Evolutionary conservation across 495 filamentous ascomycete genomes (phyloP), one percentile per base, ranked within the genome.

Genomic region (Penicillium soppii): DNA sequence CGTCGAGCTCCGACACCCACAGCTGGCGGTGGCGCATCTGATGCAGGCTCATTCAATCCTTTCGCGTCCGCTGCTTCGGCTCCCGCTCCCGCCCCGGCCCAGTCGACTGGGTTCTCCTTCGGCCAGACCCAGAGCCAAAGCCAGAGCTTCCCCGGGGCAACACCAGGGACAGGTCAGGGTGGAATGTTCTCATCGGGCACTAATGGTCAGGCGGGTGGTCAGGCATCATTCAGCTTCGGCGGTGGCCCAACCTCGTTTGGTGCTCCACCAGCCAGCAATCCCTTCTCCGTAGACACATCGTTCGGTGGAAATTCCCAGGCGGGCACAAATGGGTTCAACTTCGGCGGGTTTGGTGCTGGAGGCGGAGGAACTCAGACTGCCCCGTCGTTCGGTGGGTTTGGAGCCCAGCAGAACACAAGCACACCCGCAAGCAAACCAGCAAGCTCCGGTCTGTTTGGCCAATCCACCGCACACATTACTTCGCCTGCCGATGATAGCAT

Each of bases 121-220:
- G 73, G 75, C 22, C 71, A 74, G 47, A 68, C 64, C 17, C 74
- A 77, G 47, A 74, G 70, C 20, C 74, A 77, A 47, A 74, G 72
- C 20, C 71, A 76, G 45, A 76, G 71, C 42, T 77, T 77, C 30
- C 71, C 74, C n/a, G 70, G 68, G 22, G 63, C 69, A 29, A 62
- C 50, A 25, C 45, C 71, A 8, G 58, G 45, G 33, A 56, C 66
- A 12, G 61, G 16, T 20, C 68, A 68, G 33, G 63, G 63, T 48
- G 63, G 61, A 36, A 49, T 70, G 13, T 74, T 78, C 45, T 65
- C 76, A 13, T 78, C 75, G 30, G 72, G 72, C 4, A 52, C 61
- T 16, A 52, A 49, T 23, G 45, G 52, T 27, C 56, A 62, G 19
- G 59, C 62, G n/a, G 60, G 51, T 19, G 45, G 47, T 32, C 54